Evolutionary conservation across 2,329 filamentous ascomycete genomes (phyloP).

Genomic region (Xylaria sp.): DNA sequence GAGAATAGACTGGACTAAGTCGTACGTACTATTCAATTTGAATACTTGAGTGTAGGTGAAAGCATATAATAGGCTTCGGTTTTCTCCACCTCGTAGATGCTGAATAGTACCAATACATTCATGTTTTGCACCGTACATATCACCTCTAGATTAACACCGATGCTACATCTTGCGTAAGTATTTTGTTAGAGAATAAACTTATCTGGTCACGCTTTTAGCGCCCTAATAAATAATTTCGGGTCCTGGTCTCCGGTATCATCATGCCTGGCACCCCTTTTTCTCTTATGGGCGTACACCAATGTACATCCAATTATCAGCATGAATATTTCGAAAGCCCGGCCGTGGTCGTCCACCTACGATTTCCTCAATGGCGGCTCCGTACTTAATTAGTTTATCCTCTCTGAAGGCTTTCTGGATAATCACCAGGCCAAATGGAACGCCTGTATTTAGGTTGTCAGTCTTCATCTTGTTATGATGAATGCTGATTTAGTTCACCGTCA

Average conservation of each 20-base stretch:
- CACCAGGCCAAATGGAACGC: conserved; percentile 35
- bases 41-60: too few species aligned
- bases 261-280: background rate
- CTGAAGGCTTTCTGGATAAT: conserved; percentile 35
- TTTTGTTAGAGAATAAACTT: background rate
- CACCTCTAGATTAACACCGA: too few species aligned
- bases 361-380: conserved; percentile 32
- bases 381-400: conserved; percentile 35
- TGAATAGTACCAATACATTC: too few species aligned
- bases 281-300: conserved; percentile 17
- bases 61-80: too few species aligned
- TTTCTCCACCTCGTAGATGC: too few species aligned
- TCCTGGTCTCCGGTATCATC: too few species aligned
- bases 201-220: background rate
- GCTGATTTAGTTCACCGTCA: conserved; percentile 18
- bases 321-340: conserved; percentile 20
- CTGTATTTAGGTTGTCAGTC: conserved; percentile 1
- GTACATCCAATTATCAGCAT: conserved; percentile 29
- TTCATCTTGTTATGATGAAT: background rate
- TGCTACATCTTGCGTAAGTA: too few species aligned
- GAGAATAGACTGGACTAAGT: too few species aligned
- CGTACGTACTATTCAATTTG: too few species aligned
- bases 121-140: too few species aligned
- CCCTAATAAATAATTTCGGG: too few species aligned
- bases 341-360: conserved; percentile 9